Evolutionary conservation across 2,329 filamentous ascomycete species (phyloP), one percentile per base, ranked within the genome.

Genomic region (Huntiella abstrusa): DNA sequence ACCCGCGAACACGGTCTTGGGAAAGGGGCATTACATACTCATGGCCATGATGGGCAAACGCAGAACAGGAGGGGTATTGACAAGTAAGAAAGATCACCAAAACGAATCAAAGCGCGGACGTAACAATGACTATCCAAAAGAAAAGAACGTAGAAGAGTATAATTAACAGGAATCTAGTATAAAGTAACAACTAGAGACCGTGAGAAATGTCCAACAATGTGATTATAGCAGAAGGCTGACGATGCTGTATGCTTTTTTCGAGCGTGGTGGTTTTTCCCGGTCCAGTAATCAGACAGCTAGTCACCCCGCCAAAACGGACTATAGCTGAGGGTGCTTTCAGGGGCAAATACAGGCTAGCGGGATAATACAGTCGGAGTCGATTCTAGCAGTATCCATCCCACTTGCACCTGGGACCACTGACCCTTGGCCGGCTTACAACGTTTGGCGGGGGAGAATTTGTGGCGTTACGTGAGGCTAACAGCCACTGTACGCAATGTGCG

Each of bases 21-120:
- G 38, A 34, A 45, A 50, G 33, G 53, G 52, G 54, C 48, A 48
- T 49, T 47, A 62, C 61, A 58, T 55, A 63, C 61, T 63, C 55
- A 63, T 55, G 46, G 60, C 55, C 61, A 63, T 63, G 28, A 56
- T 62, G 59, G 33, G 36, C 43, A 45, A 48, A 36, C 17, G 32
- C 41, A 43, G 41, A 46, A 43, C 35, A 45, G 33, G 49, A 51
- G 49, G 42, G 49, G 40, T 43, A 43, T 48, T 50, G 35, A 15
- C 37, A 35, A 44, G 34, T 39, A 16, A 51, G 37, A 33, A 32
- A 28, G 35, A 42, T 45, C 40, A 44, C 16, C 10, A 41, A 46
- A 49, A 11, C 15, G 41, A 35, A 34, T 44, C 13, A 45, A 32
- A 33, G 41, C 33, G 37, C 22, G 22, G 22, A 34, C 37, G 35